phyloP scores from a whole-genome alignment of 768 basidiomycete genomes.

The Leucosporidium scottii region DNA sequence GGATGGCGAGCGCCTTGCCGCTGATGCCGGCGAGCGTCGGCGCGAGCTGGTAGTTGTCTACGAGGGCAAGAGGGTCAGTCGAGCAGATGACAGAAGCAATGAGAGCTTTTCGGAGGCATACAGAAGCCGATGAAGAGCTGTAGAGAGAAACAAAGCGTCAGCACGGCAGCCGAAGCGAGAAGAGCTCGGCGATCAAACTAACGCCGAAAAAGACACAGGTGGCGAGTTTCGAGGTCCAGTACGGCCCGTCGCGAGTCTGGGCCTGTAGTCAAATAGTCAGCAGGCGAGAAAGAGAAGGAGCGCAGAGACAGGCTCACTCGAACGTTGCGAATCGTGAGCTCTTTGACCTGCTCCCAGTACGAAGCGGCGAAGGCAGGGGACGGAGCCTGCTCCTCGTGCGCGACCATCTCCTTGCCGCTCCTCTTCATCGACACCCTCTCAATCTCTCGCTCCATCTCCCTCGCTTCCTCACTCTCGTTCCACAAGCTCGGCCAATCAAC shows the following conservation, averaged over 20 bases:
- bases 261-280: constrained; percentile 42
- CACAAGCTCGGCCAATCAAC: constrained; percentile 21
- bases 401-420: constrained; percentile 1
- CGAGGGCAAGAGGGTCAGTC: no score
- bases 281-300: no score
- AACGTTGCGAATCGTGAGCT: constrained; percentile 18
- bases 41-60: constrained; percentile 1
- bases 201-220: constrained; percentile 15
- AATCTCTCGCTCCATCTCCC: constrained; percentile 64
- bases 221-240: constrained; percentile 35
- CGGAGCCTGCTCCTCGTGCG: not conserved
- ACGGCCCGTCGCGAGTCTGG: constrained; percentile 43
- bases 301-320: not conserved
- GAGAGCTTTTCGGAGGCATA: not conserved
- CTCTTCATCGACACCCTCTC: constrained; percentile 57
- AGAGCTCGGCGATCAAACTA: no score
- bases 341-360: constrained; percentile 5
- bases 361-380: constrained; percentile 22
- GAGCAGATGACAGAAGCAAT: no score
- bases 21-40: constrained; percentile 1
- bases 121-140: constrained; percentile 23
- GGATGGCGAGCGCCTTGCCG: not conserved
- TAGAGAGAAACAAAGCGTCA: no score
- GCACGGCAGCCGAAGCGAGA: no score
- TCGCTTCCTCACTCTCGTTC: constrained; percentile 47